Percentiles rank a stretch among this genome's conserved stretches.
Conservation (phyloP, 176 grass and related monocot species). For the Bonia amplexicaulis region DNA sequence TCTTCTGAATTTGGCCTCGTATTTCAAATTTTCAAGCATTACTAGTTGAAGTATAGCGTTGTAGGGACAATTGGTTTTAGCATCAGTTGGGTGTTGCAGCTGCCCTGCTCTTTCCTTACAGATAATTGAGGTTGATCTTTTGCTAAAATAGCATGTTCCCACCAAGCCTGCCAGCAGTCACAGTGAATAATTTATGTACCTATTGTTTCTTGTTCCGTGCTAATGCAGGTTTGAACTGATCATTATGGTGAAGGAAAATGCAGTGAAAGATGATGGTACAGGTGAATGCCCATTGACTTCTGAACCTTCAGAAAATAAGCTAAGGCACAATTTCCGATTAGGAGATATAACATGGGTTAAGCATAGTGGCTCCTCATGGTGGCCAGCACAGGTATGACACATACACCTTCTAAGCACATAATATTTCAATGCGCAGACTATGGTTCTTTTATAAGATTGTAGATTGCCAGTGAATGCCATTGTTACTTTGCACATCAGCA, state of each 20-base stretch:
- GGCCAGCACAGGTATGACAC: constrained; percentile 80
- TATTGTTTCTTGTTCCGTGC: neutral
- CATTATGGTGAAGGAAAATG: constrained; percentile 28
- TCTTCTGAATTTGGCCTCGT: neutral
- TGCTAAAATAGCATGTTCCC: neutral
- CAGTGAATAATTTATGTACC: neutral
- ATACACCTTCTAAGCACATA: neutral
- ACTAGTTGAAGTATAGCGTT: neutral
- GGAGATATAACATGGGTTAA: constrained; percentile 86
- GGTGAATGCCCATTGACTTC: neutral
- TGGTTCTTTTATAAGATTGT: neutral
- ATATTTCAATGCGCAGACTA: neutral
- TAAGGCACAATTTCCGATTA: constrained; percentile 43
- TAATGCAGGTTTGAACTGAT: constrained; percentile 16
- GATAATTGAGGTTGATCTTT: constrained; percentile 3
- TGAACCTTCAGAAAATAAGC: constrained; percentile 13
- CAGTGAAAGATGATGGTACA: constrained; percentile 5
- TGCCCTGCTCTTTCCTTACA: neutral
- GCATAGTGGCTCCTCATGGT: constrained; percentile 56
- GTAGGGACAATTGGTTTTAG: neutral
- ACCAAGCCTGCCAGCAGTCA: neutral
- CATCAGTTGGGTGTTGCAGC: neutral
- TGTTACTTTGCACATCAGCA: constrained; percentile 4
- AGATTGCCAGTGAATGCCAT: neutral
- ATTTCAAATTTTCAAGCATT: neutral